phyloP scores from a whole-genome alignment of 805 yeast species.

The Saccharomycopsis fibuligera region DNA sequence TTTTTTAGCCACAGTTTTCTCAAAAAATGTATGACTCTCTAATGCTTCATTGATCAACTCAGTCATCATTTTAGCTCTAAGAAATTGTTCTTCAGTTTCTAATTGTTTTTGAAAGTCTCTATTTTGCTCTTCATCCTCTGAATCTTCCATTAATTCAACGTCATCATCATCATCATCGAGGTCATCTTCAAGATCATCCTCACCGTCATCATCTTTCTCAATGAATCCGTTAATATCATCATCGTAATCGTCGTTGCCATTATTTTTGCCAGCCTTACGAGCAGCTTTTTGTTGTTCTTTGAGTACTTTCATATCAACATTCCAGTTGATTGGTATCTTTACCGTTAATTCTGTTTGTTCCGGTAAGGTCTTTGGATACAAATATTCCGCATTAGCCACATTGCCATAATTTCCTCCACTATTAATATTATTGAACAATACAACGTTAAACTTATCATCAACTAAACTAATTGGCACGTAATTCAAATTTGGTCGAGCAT shows the following conservation, averaged over 20 bases:
- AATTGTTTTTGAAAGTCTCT: constrained; percentile 25
- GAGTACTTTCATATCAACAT: constrained; percentile 27
- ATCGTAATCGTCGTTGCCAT: constrained; percentile 27
- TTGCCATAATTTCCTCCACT: constrained; percentile 40
- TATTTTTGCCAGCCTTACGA: constrained; percentile 26
- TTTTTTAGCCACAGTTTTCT: constrained; percentile 8
- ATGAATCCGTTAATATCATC: constrained; percentile 25
- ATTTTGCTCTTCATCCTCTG: constrained; percentile 26
- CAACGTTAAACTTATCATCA: constrained; percentile 63
- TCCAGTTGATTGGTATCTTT: constrained; percentile 50
- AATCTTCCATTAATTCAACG: constrained; percentile 4
- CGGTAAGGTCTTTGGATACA: constrained; percentile 79
- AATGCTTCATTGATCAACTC: constrained; percentile 54
- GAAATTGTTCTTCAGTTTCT: constrained; percentile 56
- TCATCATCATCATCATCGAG: constrained; percentile 23
- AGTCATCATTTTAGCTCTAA: constrained; percentile 57
- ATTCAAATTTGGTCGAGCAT: constrained; percentile 49
- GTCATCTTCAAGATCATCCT: constrained; percentile 21
- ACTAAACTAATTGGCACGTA: constrained; percentile 77
- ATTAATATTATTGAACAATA: constrained; percentile 67
- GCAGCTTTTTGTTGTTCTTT: constrained; percentile 28
- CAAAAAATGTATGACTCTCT: constrained; percentile 23
- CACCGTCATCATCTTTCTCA: constrained; percentile 27
- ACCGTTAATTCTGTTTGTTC: constrained; percentile 75
- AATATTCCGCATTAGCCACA: constrained; percentile 33